These are phyloP conservation scores for Aspergillaceae sp. DNA, from an alignment of 2,329 filamentous ascomycete genomes.

Conservation along the genomic window DNA sequence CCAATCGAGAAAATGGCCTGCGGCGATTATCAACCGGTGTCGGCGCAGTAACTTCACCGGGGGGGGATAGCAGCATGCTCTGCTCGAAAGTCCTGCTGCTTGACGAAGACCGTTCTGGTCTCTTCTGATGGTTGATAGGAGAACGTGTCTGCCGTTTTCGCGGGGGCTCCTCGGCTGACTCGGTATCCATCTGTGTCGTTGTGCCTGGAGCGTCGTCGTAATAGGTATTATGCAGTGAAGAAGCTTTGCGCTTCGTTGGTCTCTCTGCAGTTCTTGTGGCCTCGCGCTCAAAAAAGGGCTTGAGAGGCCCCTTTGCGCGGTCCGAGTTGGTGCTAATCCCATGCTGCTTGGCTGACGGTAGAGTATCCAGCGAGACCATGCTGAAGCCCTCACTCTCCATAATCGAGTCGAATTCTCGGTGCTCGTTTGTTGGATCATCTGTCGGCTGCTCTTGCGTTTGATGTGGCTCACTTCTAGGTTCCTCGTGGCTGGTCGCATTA, in stretches of 20 bases:
- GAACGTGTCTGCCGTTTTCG: not conserved
- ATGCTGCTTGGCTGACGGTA: conserved; percentile 42
- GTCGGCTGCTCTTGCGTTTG: conserved; percentile 2
- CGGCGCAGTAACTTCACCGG: not conserved
- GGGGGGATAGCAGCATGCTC: not conserved
- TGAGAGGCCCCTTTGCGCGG: conserved; percentile 17
- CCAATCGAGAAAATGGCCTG: conserved; percentile 18
- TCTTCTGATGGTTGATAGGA: not conserved
- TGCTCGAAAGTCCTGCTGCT: not conserved
- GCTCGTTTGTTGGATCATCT: conserved; percentile 32
- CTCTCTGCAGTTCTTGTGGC: conserved; percentile 16
- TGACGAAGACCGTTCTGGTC: not conserved
- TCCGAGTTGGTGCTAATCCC: conserved; percentile 26
- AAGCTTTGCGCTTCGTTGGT: conserved; percentile 17
- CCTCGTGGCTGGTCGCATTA: conserved; percentile 1
- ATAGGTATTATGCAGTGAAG: conserved; percentile 10
- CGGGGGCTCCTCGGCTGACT: conserved; percentile 3
- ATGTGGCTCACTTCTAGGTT: conserved; percentile 1
- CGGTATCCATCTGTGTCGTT: conserved; percentile 7
- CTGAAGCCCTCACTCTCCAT: conserved; percentile 51
- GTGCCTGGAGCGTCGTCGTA: conserved; percentile 9
- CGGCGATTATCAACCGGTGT: not conserved
- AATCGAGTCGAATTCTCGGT: conserved; percentile 46
- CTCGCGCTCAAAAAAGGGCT: conserved; percentile 21
- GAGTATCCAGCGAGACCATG: conserved; percentile 48